Percentiles rank a stretch among this genome's conserved stretches.
Conservation (phyloP, 805 yeast species). For the Yueomyces sinensis region DNA sequence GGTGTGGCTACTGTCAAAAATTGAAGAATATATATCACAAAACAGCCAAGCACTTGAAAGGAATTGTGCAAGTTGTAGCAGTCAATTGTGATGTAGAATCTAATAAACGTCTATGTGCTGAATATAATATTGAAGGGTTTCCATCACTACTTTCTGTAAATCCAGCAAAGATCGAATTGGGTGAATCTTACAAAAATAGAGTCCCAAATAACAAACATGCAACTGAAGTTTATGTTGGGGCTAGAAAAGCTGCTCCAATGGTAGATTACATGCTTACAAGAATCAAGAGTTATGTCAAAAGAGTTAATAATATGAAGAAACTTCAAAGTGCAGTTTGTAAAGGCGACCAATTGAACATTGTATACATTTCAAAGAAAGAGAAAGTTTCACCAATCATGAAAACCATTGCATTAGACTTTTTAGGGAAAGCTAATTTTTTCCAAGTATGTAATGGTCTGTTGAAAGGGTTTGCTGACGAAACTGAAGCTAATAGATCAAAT, state of each 20-base stretch:
- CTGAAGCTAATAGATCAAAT: constrained; percentile 1
- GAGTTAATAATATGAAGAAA: constrained; percentile 27
- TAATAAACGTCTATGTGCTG: constrained; percentile 59
- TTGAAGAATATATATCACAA: constrained; percentile 52
- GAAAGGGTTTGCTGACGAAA: constrained; percentile 3
- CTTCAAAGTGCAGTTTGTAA: constrained; percentile 7
- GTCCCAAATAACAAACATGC: constrained; percentile 26
- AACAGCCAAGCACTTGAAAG: constrained; percentile 46
- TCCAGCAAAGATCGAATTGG: constrained; percentile 50
- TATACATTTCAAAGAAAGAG: constrained; percentile 40
- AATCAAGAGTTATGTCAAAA: constrained; percentile 53
- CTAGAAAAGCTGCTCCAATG: constrained; percentile 42
- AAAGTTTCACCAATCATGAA: constrained; percentile 44
- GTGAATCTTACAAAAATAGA: constrained; percentile 10
- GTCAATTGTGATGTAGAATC: constrained; percentile 69
- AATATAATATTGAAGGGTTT: constrained; percentile 56
- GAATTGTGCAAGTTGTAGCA: constrained; percentile 56
- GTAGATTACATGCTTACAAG: constrained; percentile 41
- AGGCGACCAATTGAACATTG: constrained; percentile 21
- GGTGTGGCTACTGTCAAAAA: constrained; percentile 92
- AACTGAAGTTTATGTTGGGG: constrained; percentile 47
- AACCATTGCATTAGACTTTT: constrained; percentile 57
- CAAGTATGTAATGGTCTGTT: constrained; percentile 23
- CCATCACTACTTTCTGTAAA: constrained; percentile 77
- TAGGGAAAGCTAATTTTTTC: constrained; percentile 37